These are phyloP conservation scores for Colletotrichum incanum DNA, from an alignment of 2,329 filamentous ascomycete species.

Conservation along the genomic window DNA sequence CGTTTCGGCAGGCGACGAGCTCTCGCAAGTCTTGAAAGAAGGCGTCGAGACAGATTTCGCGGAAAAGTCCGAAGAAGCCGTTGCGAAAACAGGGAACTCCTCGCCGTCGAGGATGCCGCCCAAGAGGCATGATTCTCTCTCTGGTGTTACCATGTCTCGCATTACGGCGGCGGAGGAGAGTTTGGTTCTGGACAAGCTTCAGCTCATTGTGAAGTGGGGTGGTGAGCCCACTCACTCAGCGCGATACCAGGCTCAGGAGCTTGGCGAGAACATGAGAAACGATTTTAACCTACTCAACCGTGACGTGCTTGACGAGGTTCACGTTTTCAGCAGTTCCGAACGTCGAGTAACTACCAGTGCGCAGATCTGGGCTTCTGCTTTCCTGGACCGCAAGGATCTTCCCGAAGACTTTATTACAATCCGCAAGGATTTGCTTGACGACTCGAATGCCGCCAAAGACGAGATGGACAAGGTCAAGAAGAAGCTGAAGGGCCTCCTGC, in stretches of 20 bases:
- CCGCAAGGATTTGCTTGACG: conserved; percentile 94
- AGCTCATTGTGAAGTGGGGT: conserved; percentile 99
- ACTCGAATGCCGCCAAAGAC: conserved; percentile 98
- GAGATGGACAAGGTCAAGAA: conserved; percentile 99
- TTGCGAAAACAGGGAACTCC: conserved; percentile 35
- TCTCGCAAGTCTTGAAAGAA: conserved; percentile 52
- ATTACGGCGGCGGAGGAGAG: conserved; percentile 95
- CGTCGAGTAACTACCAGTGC: conserved; percentile 94
- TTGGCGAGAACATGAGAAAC: conserved; percentile 96
- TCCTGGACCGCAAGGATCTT: conserved; percentile 89
- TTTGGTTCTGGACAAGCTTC: conserved; percentile 93
- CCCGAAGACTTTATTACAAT: conserved; percentile 89
- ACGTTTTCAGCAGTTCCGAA: conserved; percentile 96
- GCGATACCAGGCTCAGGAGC: conserved; percentile 94
- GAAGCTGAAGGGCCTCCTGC: conserved; percentile 93
- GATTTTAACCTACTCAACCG: conserved; percentile 94
- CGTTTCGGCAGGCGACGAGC: conserved; percentile 52
- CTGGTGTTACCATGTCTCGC: conserved; percentile 91
- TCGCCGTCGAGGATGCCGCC: conserved; percentile 60
- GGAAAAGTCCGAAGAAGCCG: conserved; percentile 43
- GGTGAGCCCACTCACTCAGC: conserved; percentile 98
- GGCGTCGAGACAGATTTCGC: conserved; percentile 46
- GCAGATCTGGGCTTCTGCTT: conserved; percentile 94
- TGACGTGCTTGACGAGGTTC: conserved; percentile 91
- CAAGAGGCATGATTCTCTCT: conserved; percentile 85